Conservation (phyloP, 768 basidiomycete species). For the Hemileccinum impolitum region DNA sequence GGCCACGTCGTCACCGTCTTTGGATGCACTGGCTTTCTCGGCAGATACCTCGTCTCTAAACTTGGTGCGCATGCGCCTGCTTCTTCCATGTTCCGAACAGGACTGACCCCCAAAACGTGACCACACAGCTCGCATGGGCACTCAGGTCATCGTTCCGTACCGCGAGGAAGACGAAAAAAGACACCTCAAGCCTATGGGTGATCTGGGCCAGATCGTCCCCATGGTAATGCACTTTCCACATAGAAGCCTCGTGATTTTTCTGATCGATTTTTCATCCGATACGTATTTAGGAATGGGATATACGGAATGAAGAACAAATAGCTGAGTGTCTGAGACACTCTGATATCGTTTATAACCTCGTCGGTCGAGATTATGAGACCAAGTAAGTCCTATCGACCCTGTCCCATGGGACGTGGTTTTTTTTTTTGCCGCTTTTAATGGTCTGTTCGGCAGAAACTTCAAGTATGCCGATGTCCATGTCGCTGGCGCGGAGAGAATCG, state of each 20-base stretch:
- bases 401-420: neutral
- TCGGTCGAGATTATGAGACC: slow-evolving; percentile 91
- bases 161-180: slow-evolving; percentile 92
- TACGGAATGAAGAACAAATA: slow-evolving; percentile 86
- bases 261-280: slow-evolving; percentile 24
- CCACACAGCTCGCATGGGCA: slow-evolving; percentile 79
- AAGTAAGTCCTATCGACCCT: slow-evolving; percentile 52
- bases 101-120: neutral
- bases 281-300: slow-evolving; percentile 83
- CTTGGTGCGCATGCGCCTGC: slow-evolving; percentile 52
- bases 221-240: slow-evolving; percentile 53
- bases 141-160: slow-evolving; percentile 93
- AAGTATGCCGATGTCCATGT: slow-evolving; percentile 78
- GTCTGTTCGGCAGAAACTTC: slow-evolving; percentile 67
- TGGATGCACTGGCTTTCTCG: slow-evolving; percentile 94
- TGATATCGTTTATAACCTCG: slow-evolving; percentile 94
- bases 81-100: neutral
- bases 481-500: slow-evolving; percentile 80
- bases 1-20: slow-evolving; percentile 96
- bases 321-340: slow-evolving; percentile 93
- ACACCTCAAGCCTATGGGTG: slow-evolving; percentile 89
- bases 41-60: slow-evolving; percentile 90
- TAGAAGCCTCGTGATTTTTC: slow-evolving; percentile 16
- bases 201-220: slow-evolving; percentile 93
- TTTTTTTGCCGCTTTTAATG: neutral